These are phyloP conservation scores for Tetradesmus lagerheimii DNA, from an alignment of 139 green algal genomes.

Conservation along the genomic window DNA sequence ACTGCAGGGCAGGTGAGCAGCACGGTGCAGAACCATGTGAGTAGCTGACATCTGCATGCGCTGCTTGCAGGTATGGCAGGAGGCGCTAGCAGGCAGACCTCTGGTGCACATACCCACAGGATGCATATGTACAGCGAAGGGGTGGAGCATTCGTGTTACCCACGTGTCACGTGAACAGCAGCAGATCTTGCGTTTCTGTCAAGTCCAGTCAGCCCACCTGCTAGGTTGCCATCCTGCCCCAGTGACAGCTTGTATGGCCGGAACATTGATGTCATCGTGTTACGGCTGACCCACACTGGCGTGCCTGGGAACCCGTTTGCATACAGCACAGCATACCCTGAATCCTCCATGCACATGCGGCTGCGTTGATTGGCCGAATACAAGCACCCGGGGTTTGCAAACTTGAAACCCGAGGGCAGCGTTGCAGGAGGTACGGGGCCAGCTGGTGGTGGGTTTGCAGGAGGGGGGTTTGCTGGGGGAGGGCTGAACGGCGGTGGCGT, in stretches of 20 bases:
- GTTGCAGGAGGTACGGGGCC: constrained; percentile 1
- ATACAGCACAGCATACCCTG: not conserved
- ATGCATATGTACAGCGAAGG: no score
- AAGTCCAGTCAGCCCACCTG: not conserved
- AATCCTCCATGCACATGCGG: constrained; percentile 1
- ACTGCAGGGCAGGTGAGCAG: not conserved
- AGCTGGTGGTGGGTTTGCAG: not conserved
- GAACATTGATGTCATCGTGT: not conserved
- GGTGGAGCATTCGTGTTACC: no score
- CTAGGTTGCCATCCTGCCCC: not conserved
- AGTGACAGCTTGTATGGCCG: not conserved
- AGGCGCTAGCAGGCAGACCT: no score
- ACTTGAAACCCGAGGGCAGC: constrained; percentile 27
- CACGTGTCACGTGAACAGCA: not conserved
- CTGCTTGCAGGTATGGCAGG: no score
- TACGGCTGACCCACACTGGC: not conserved
- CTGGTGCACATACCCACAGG: no score
- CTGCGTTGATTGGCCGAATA: constrained; percentile 7
- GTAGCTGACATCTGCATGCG: no score
- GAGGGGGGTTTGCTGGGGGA: not conserved
- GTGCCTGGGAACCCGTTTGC: not conserved
- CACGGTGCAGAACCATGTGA: not conserved
- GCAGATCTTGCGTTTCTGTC: not conserved
- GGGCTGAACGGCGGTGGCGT: not conserved
- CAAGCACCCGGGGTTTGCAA: constrained; percentile 10